Evolutionary conservation across 1,284 basidiomycete genomes (phyloP).

Genomic region (Coniophora puteana): DNA sequence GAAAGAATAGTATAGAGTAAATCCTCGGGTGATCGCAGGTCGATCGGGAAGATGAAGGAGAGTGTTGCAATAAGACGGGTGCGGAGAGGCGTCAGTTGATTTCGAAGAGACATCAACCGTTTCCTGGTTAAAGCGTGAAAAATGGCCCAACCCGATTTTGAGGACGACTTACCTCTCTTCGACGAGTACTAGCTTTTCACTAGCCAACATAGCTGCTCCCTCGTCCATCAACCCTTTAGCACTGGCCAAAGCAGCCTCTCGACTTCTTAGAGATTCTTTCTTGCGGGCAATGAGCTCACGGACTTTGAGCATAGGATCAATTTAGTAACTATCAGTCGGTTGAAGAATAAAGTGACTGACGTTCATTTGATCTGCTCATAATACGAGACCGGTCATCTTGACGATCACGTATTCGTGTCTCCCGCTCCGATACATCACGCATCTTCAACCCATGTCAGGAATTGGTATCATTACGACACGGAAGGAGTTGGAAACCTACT

Average conservation of each 20-base stretch:
- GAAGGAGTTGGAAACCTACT: conserved; percentile 34
- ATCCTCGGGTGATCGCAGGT: conserved; percentile 75
- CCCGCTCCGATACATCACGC: conserved; percentile 60
- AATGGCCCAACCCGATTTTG: not conserved
- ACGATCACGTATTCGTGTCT: conserved; percentile 48
- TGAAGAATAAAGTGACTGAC: conserved; percentile 11
- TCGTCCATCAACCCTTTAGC: conserved; percentile 37
- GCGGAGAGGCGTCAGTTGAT: conserved; percentile 51
- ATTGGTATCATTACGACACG: conserved; percentile 21
- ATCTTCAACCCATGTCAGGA: conserved; percentile 35
- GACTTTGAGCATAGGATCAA: conserved; percentile 26
- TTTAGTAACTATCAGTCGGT: conserved; percentile 4
- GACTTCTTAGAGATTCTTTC: conserved; percentile 43
- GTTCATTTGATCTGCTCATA: conserved; percentile 38
- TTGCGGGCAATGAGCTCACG: conserved; percentile 38
- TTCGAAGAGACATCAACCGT: conserved; percentile 40
- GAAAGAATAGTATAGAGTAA: conserved; percentile 82
- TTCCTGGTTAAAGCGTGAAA: conserved; percentile 33
- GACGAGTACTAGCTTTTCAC: conserved; percentile 17
- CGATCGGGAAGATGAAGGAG: conserved; percentile 84
- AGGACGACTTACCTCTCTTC: conserved; percentile 20
- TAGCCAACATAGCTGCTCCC: too few species aligned
- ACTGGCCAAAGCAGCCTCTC: too few species aligned
- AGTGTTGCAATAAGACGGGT: conserved; percentile 74
- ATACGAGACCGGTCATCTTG: conserved; percentile 36